Evolutionary conservation across 371 early-diverging fungal species (phyloP), one percentile per base, ranked within the genome.

Genomic region (Rhizopus sp.): DNA sequence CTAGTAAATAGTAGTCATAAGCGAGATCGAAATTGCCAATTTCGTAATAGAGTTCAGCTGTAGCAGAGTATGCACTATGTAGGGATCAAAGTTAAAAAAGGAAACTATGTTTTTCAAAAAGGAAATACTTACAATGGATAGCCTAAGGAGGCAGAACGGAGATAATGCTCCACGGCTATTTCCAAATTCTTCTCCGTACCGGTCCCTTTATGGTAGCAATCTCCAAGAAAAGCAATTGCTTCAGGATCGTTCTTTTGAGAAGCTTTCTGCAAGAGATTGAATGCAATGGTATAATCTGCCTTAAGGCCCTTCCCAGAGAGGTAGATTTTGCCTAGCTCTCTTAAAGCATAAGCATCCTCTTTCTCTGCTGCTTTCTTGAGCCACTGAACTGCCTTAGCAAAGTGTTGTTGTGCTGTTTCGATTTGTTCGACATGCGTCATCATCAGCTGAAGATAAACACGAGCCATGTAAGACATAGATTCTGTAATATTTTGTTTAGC

Each of bases 271-370:
- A 93, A 85, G 75, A 92, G 88, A 50, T 83, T 68, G 64, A 92
- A 91, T 6, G 96, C 94, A 48, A 84, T 81, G 32, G 72, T 70
- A 59, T 93, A 87, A 59, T 83, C 80, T 4, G 63, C 57, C 1
- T 61, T 59, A 4, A 64, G 17, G 1, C 90, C 86, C 50, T 80
- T 73, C 4, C 90, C 93, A 41, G 74, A 65, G 46, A 92, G 91
- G 63, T 94, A 92, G 80, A 94, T 90, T 31, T 89, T 91, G 12
- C 91, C 89, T 6, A 96, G 77, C 44, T 92, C 91, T 45, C 94
- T 82, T 72, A 90, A 88, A 40, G 94, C 93, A 48, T 62, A 64
- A 0, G 75, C 55, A 34, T 82, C 68, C 9, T 79, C 75, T 8
- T 64, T 61, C 2, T 80, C 70, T 23, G 78, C 83, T 0, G 82